Conservation (phyloP, 2,329 filamentous ascomycete genomes). For the Grosmannia penicillata region DNA sequence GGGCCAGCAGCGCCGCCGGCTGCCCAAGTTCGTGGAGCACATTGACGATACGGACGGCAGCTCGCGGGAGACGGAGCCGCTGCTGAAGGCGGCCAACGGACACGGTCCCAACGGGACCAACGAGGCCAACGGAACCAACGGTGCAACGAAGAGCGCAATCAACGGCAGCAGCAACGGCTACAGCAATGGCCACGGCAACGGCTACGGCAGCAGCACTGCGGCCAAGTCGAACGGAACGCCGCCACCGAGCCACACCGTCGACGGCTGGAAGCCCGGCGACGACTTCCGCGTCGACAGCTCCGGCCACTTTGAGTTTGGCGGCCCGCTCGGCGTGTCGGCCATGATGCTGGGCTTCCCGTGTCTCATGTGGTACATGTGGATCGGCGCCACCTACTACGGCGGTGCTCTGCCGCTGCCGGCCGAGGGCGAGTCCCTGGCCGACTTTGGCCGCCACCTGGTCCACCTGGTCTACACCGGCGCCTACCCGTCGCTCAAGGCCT, state of each 20-base stretch:
- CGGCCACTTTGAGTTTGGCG: slow-evolving; percentile 70
- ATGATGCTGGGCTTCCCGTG: slow-evolving; percentile 92
- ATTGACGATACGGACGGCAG: slow-evolving; percentile 27
- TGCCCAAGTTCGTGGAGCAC: slow-evolving; percentile 34
- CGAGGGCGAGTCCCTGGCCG: slow-evolving; percentile 48
- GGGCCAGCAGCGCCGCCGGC: slow-evolving; percentile 27
- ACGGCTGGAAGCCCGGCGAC: slow-evolving; percentile 44
- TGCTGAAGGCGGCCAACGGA: background rate
- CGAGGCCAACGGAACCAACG: background rate
- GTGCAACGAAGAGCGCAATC: slow-evolving; percentile 4
- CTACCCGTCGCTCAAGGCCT: slow-evolving; percentile 69
- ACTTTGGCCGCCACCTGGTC: slow-evolving; percentile 60
- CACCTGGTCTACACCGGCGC: slow-evolving; percentile 68
- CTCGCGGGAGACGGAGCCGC: background rate
- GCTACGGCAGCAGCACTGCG: slow-evolving; percentile 12
- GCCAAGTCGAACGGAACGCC: slow-evolving; percentile 16
- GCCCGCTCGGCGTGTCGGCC: slow-evolving; percentile 58
- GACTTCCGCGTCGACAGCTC: slow-evolving; percentile 51
- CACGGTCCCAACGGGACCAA: background rate
- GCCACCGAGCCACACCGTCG: slow-evolving; percentile 21
- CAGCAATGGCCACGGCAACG: slow-evolving; percentile 12
- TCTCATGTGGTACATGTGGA: slow-evolving; percentile 99
- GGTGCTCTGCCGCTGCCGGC: slow-evolving; percentile 61
- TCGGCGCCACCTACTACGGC: slow-evolving; percentile 84
- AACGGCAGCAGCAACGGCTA: slow-evolving; percentile 17